Conservation (phyloP, 2,329 filamentous ascomycete genomes). For the Xylariales sp. region DNA sequence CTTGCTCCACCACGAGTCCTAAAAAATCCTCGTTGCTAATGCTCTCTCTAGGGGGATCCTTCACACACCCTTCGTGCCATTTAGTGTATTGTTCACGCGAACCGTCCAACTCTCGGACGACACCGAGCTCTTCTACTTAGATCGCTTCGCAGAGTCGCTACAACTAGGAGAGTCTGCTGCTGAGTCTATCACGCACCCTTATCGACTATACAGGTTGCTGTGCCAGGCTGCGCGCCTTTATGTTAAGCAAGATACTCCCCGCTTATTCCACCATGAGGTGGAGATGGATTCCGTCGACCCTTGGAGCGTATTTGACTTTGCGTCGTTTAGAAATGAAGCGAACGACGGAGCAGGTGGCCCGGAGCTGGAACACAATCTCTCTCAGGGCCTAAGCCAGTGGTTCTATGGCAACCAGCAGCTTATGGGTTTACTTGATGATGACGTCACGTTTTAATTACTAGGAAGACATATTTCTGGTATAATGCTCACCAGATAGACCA, state of each 20-base stretch:
- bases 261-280: neutral
- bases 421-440: slow-evolving; percentile 42
- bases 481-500: neutral
- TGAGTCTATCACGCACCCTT: slow-evolving; percentile 48
- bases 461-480: neutral
- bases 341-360: neutral
- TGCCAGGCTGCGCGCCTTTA: slow-evolving; percentile 50
- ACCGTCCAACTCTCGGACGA: slow-evolving; percentile 45
- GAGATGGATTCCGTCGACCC: slow-evolving; percentile 8
- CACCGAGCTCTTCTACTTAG: slow-evolving; percentile 43
- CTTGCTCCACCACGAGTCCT: neutral
- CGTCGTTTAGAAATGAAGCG: slow-evolving; percentile 24
- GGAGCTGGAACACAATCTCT: neutral
- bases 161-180: slow-evolving; percentile 27
- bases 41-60: slow-evolving; percentile 49
- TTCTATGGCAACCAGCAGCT: slow-evolving; percentile 46
- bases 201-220: slow-evolving; percentile 52
- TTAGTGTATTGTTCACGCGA: slow-evolving; percentile 52
- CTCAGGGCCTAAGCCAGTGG: slow-evolving; percentile 41
- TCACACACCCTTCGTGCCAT: slow-evolving; percentile 53
- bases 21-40: neutral
- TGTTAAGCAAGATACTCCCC: slow-evolving; percentile 34
- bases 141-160: slow-evolving; percentile 51
- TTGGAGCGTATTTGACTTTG: slow-evolving; percentile 36
- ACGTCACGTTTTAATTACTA: slow-evolving; percentile 36